phyloP scores from a whole-genome alignment of 179 eudicot genomes.

The Beta macrorhiza region DNA sequence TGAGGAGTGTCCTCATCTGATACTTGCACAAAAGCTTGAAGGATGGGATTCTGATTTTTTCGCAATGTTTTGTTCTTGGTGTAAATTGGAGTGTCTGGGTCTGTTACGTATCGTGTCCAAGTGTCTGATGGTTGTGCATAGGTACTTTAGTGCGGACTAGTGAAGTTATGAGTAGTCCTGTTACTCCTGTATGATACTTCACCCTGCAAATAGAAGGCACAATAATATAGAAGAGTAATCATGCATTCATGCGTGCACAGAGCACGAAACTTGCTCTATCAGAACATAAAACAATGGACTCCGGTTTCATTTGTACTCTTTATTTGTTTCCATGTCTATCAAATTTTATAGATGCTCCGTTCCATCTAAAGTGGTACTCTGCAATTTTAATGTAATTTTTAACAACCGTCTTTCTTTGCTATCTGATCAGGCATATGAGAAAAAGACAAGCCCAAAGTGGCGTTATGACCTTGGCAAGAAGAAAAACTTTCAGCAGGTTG shows the following conservation, averaged over 20 bases:
- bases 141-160: neutral
- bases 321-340: neutral
- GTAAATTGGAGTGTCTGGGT: neutral
- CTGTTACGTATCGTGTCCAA: neutral
- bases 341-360: neutral
- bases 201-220: neutral
- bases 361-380: neutral
- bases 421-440: conserved; percentile 79
- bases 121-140: neutral
- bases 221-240: neutral
- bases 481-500: conserved; percentile 95
- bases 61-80: neutral
- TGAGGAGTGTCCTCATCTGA: neutral
- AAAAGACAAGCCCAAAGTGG: conserved; percentile 86
- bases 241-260: neutral
- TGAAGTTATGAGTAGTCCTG: neutral
- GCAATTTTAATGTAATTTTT: neutral
- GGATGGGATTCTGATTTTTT: neutral
- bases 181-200: neutral
- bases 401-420: conserved; percentile 8
- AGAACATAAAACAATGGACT: neutral
- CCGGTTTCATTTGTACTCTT: neutral
- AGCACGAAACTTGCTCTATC: neutral
- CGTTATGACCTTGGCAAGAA: conserved; percentile 88
- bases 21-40: neutral